Percentiles rank a stretch among this genome's conserved stretches.
phyloP scores from a whole-genome alignment of 2,329 filamentous ascomycete species.

The Stagonosporopsis cucurbitacearum region DNA sequence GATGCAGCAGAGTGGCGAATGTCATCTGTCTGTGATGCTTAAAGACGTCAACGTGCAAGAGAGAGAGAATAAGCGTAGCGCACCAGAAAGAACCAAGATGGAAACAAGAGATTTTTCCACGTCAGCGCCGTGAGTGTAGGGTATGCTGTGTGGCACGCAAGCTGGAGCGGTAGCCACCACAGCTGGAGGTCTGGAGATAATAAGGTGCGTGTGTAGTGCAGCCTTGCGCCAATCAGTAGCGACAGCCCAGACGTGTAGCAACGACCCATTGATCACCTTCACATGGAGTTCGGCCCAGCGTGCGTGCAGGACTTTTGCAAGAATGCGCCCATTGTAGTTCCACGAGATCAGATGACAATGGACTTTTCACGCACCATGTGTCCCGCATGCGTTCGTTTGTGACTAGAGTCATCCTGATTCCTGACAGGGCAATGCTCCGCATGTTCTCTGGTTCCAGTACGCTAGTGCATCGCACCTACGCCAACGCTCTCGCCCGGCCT shows the following conservation, averaged over 20 bases:
- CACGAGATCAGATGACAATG: background rate
- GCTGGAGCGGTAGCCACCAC: background rate
- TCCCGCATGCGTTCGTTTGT: constrained; percentile 7
- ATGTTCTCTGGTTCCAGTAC: constrained; percentile 16
- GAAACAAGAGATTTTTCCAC: background rate
- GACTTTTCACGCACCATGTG: background rate
- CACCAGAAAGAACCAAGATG: background rate
- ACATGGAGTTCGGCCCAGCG: no score
- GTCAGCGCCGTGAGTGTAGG: no score
- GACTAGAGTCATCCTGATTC: constrained; percentile 3
- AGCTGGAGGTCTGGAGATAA: no score
- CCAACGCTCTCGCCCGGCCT: constrained; percentile 17
- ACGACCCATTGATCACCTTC: constrained; percentile 5
- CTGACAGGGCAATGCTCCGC: constrained; percentile 17
- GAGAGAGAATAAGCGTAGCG: background rate
- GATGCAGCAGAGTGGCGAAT: constrained; percentile 6
- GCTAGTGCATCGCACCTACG: constrained; percentile 19
- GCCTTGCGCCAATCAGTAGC: constrained; percentile 12
- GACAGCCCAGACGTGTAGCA: constrained; percentile 1
- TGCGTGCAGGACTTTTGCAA: background rate
- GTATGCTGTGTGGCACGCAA: background rate
- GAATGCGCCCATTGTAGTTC: background rate
- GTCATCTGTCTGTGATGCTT: background rate
- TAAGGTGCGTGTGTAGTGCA: constrained; percentile 14
- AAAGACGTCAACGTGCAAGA: background rate